Conservation (phyloP, 768 basidiomycete genomes). For the Pholiota molesta region DNA sequence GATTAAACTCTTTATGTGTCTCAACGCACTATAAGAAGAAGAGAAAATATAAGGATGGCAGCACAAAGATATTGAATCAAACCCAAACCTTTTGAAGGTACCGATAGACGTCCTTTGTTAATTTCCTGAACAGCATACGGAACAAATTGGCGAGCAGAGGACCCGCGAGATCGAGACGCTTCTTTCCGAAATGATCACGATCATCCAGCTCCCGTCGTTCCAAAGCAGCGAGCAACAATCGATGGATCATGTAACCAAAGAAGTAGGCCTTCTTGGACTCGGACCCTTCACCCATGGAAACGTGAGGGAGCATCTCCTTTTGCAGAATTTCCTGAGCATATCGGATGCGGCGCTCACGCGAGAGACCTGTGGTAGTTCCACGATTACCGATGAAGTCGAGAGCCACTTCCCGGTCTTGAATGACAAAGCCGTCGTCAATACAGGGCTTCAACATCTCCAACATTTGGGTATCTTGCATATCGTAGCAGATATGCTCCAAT, state of each 20-base stretch:
- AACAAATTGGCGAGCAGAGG: conserved; percentile 96
- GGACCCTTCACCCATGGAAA: conserved; percentile 94
- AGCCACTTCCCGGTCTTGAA: conserved; percentile 96
- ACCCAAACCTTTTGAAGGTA: conserved; percentile 88
- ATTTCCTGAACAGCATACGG: conserved; percentile 95
- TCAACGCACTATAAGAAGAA: conserved; percentile 84
- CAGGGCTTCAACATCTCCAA: conserved; percentile 98
- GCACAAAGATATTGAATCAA: conserved; percentile 10
- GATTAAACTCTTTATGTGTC: conserved; percentile 92
- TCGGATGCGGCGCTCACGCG: conserved; percentile 89
- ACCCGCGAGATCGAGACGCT: conserved; percentile 94
- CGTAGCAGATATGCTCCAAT: conserved; percentile 97
- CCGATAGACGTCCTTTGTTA: conserved; percentile 96
- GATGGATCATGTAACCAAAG: conserved; percentile 99
- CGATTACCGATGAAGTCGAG: conserved; percentile 98
- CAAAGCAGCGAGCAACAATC: conserved; percentile 88
- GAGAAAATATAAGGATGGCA: background rate
- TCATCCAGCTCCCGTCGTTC: conserved; percentile 97
- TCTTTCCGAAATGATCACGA: conserved; percentile 99
- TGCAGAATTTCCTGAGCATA: conserved; percentile 98
- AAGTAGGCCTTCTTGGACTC: conserved; percentile 99
- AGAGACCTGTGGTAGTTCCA: conserved; percentile 92
- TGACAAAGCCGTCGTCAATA: conserved; percentile 97
- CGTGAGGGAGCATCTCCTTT: conserved; percentile 98
- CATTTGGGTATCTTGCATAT: conserved; percentile 94